Conservation (phyloP, 495 filamentous ascomycete genomes). For the Penicillium egyptiacum region DNA sequence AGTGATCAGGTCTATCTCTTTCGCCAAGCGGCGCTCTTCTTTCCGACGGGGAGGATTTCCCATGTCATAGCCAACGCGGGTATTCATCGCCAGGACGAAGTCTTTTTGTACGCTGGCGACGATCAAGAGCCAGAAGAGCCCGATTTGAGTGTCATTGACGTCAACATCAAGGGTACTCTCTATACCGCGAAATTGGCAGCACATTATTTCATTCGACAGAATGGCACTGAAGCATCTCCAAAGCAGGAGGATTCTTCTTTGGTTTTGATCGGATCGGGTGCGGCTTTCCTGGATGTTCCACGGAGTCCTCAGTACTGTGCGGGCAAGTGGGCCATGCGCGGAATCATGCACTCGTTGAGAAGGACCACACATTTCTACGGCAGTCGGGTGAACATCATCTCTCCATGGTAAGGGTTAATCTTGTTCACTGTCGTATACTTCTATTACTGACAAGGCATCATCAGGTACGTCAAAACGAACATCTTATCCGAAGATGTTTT, state of each 20-base stretch:
- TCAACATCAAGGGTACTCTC: slow-evolving; percentile 41
- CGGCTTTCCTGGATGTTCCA: slow-evolving; percentile 29
- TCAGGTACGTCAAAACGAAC: slow-evolving; percentile 26
- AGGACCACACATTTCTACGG: slow-evolving; percentile 25
- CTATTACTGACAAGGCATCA: not conserved
- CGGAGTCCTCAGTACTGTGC: slow-evolving; percentile 27
- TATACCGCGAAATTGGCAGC: slow-evolving; percentile 47
- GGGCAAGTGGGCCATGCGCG: slow-evolving; percentile 33
- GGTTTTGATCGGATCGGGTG: slow-evolving; percentile 31
- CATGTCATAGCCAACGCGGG: slow-evolving; percentile 50
- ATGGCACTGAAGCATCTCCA: slow-evolving; percentile 10
- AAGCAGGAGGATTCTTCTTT: slow-evolving; percentile 26
- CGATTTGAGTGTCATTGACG: slow-evolving; percentile 41
- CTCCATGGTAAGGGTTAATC: slow-evolving; percentile 19
- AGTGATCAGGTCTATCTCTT: slow-evolving; percentile 40
- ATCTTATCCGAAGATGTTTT: slow-evolving; percentile 21
- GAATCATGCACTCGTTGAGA: slow-evolving; percentile 28
- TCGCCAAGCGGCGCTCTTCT: slow-evolving; percentile 31
- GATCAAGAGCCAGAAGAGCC: slow-evolving; percentile 33
- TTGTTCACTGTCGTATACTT: too few relatives aligned
- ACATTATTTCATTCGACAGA: slow-evolving; percentile 40
- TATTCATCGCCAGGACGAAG: slow-evolving; percentile 43
- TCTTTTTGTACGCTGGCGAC: slow-evolving; percentile 29
- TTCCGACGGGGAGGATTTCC: slow-evolving; percentile 36
- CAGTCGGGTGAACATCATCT: slow-evolving; percentile 25